Percentiles rank a stretch among this genome's conserved stretches.
phyloP scores from a whole-genome alignment of 805 yeast species.

The Kuraishia borneana region DNA sequence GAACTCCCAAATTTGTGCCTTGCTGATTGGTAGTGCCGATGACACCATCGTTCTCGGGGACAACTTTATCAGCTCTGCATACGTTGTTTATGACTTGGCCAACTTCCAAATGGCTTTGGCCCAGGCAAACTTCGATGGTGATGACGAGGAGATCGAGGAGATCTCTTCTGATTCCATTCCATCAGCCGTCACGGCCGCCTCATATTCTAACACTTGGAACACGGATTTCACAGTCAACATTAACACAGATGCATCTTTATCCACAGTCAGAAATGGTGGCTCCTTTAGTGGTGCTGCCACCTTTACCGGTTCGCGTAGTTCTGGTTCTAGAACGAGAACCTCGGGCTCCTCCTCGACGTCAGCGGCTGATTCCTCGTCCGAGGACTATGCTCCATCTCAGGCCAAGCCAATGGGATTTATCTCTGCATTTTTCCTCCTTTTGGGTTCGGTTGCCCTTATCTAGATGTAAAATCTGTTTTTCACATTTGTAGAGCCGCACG shows the following conservation, averaged over 20 bases:
- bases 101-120: constrained; percentile 31
- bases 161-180: constrained; percentile 34
- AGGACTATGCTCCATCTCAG: too few relatives aligned
- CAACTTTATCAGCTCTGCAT: constrained; percentile 37
- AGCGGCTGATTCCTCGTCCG: not conserved
- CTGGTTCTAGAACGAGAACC: not conserved
- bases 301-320: not conserved
- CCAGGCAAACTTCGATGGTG: constrained; percentile 25
- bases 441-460: too few relatives aligned
- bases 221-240: constrained; percentile 4
- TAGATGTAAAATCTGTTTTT: too few relatives aligned
- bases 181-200: constrained; percentile 35
- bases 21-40: constrained; percentile 27
- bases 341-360: not conserved
- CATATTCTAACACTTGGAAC: constrained; percentile 32
- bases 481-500: too few relatives aligned
- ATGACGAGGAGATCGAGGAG: constrained; percentile 29
- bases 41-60: constrained; percentile 37
- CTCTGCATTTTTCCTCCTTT: too few relatives aligned
- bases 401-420: too few relatives aligned
- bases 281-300: not conserved
- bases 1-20: constrained; percentile 25
- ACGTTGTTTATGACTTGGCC: constrained; percentile 45
- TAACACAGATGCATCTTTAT: not conserved
- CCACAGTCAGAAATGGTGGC: not conserved